Evolutionary conservation across 495 filamentous ascomycete species (phyloP).

Genomic region (Penicillium bovifimosum): DNA sequence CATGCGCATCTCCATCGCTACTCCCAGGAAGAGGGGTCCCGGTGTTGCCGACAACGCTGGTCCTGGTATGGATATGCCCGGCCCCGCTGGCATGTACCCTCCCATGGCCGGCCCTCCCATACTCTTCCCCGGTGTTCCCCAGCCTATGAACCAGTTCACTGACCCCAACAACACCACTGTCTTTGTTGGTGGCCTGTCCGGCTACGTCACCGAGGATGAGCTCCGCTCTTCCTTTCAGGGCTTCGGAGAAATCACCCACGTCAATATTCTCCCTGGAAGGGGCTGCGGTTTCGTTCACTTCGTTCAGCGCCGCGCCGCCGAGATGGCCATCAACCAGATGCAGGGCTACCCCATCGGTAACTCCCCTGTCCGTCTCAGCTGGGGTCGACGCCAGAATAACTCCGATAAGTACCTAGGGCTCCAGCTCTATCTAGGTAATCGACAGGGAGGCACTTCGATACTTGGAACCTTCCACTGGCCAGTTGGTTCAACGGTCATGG

Average conservation of each 20-base stretch:
- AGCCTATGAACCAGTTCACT: constrained; percentile 99
- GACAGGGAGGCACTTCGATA: too few relatives aligned
- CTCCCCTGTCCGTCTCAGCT: constrained; percentile 93
- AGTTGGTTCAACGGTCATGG: too few relatives aligned
- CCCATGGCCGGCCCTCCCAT: constrained; percentile 77
- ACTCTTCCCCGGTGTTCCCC: constrained; percentile 74
- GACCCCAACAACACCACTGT: constrained; percentile 99
- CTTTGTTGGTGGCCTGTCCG: constrained; percentile 94
- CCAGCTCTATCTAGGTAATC: too few relatives aligned
- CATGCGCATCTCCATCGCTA: constrained; percentile 98
- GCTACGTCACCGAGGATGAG: constrained; percentile 99
- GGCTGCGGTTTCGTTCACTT: constrained; percentile 99
- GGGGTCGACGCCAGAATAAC: constrained; percentile 99
- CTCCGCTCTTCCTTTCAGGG: constrained; percentile 99
- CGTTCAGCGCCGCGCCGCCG: constrained; percentile 95
- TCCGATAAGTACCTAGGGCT: too few relatives aligned
- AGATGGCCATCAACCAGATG: constrained; percentile 99
- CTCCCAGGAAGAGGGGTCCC: constrained; percentile 87
- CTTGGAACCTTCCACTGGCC: too few relatives aligned
- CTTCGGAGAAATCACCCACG: constrained; percentile 99
- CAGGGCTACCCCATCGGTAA: constrained; percentile 99
- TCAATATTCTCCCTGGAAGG: constrained; percentile 99
- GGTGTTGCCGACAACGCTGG: constrained; percentile 53
- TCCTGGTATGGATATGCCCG: constrained; percentile 50
- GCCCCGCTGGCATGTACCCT: constrained; percentile 45